Conservation (phyloP, 2,329 filamentous ascomycete species). For the Anthostomella pinea region DNA sequence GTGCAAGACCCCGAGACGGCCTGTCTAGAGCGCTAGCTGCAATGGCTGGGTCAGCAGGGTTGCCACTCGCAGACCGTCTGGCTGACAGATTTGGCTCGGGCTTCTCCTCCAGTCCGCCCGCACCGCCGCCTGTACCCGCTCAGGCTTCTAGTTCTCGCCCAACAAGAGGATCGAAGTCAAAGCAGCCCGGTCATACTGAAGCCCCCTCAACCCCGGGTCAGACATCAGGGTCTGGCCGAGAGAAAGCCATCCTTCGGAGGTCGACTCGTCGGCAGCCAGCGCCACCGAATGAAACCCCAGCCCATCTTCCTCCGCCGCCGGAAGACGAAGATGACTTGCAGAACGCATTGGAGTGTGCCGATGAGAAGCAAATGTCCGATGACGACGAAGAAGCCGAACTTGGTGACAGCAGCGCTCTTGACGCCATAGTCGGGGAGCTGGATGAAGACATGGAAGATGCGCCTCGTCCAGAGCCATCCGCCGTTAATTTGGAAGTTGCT, state of each 20-base stretch:
- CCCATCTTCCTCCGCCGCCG: slow-evolving; percentile 50
- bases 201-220: slow-evolving; percentile 43
- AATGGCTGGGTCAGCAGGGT: slow-evolving; percentile 68
- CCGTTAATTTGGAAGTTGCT: slow-evolving; percentile 88
- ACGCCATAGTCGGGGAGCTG: slow-evolving; percentile 86
- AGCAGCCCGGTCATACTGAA: slow-evolving; percentile 40
- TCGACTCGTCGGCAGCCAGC: slow-evolving; percentile 60
- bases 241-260: slow-evolving; percentile 59
- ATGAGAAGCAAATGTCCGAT: slow-evolving; percentile 80
- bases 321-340: slow-evolving; percentile 61
- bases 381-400: slow-evolving; percentile 61
- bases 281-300: slow-evolving; percentile 47
- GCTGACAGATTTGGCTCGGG: slow-evolving; percentile 41
- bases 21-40: slow-evolving; percentile 69
- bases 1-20: slow-evolving; percentile 58
- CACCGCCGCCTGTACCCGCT: slow-evolving; percentile 35
- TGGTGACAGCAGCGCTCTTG: slow-evolving; percentile 66
- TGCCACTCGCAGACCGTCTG: slow-evolving; percentile 51
- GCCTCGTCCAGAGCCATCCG: slow-evolving; percentile 72
- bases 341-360: slow-evolving; percentile 83
- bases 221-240: slow-evolving; percentile 47
- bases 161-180: slow-evolving; percentile 45
- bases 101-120: slow-evolving; percentile 36
- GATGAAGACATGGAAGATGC: slow-evolving; percentile 79
- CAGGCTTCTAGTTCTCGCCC: slow-evolving; percentile 45